These are phyloP conservation scores for Carex scoparia DNA, from an alignment of 176 grass and related monocot species.

Conservation along the genomic window DNA sequence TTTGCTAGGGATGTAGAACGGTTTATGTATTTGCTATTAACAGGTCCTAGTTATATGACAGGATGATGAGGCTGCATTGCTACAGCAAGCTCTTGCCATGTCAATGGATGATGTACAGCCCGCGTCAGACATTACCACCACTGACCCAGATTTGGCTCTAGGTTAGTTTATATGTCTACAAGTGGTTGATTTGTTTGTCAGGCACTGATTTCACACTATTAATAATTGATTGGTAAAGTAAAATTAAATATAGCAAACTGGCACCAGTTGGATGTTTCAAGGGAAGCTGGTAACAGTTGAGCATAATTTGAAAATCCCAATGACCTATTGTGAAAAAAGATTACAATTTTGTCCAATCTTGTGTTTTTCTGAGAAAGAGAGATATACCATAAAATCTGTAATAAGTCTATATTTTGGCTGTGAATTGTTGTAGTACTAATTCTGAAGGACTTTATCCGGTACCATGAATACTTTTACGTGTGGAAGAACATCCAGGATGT, in stretches of 20 bases:
- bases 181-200: background rate
- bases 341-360: background rate
- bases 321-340: no score
- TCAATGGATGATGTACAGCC: conserved; percentile 66
- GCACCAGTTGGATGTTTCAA: background rate
- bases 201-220: background rate
- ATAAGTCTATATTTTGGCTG: background rate
- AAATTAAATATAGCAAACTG: background rate
- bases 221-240: background rate
- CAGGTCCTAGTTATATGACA: conserved; percentile 24
- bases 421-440: background rate
- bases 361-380: background rate
- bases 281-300: background rate
- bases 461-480: no score
- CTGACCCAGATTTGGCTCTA: conserved; percentile 77
- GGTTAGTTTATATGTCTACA: conserved; percentile 37
- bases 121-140: conserved; percentile 47
- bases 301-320: background rate
- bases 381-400: background rate
- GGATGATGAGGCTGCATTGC: conserved; percentile 70
- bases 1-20: background rate
- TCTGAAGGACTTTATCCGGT: background rate
- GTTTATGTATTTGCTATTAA: background rate
- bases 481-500: conserved; percentile 3
- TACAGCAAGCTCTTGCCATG: conserved; percentile 90